Base-by-base conservation (phyloP, 108 stramenopile species). In the Pseudonitzschia multistriata region DNA sequence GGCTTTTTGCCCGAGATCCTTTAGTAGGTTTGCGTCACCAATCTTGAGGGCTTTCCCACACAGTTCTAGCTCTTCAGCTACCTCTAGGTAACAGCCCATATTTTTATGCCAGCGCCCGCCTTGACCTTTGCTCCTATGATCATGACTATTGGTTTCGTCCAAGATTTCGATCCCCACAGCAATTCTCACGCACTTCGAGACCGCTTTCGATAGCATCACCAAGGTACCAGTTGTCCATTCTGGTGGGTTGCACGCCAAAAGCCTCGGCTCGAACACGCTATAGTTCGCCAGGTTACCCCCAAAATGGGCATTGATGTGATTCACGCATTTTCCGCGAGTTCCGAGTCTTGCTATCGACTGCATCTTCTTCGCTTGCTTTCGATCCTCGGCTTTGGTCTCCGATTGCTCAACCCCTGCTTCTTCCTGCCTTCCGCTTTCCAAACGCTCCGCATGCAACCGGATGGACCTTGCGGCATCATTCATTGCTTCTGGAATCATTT, bases 221-320 rank as follows among this genome's bases (percentile, higher is more conserved):
- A 52, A 24, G 24, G 24, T 22, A 11, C 8, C 1, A n/a, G 8
- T 7, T 8, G 50, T 52, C 21, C 50, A 52, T 5, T 25, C 50
- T 8, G 50, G 50, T 8, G 47, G 24, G 6, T 27, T 25, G 47
- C 66, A 66, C 15, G 27, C 66, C 24, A 49, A 25, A 29, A 66
- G 28, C 13, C 47, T 22, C 1, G 66, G 66, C 31, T 66, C 66
- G 28, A 66, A 50, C 25, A 42, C 66, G 24, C 24, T 52, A 24
- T 25, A 25, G 8, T 52, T 52, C 10, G 66, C 66, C 15, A 66
- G 31, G n/a, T 66, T 66, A 5, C 66, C 66, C 1, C 49, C 66
- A 27, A 48, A 48, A 0, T 50, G 47, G 1, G 31, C 24, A 27
- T 48, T 49, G 66, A 30, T 17, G 49, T 66, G 47, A 13, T 49